phyloP scores from a whole-genome alignment of 441 rosid genomes.

The Croton setiger region DNA sequence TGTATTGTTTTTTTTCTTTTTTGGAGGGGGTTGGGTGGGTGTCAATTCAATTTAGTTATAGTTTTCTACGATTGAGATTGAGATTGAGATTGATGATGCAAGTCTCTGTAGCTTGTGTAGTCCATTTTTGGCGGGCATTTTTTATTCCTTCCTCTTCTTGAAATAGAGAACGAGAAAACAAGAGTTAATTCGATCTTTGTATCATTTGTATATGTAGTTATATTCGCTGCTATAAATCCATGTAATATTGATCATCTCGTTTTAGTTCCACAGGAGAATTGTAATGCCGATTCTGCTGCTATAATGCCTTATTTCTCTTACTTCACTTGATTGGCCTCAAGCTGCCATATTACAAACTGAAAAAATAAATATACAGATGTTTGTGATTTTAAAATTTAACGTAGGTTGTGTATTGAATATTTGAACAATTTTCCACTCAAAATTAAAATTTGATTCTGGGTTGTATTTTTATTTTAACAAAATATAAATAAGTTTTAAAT shows the following conservation, averaged over 20 bases:
- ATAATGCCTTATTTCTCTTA: no score
- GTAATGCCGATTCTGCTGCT: no score
- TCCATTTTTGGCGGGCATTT: constrained; percentile 28
- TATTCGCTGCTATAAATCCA: background rate
- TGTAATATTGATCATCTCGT: background rate
- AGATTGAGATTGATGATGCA: constrained; percentile 29
- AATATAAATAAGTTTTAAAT: no score
- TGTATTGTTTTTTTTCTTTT: constrained; percentile 5
- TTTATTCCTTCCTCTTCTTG: background rate
- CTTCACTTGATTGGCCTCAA: no score
- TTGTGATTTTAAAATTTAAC: no score
- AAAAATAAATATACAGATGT: no score
- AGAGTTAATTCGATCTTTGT: constrained; percentile 21
- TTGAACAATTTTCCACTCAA: no score
- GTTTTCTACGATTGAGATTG: constrained; percentile 29
- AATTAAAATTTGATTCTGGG: no score
- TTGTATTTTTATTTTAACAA: no score
- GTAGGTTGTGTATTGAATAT: no score
- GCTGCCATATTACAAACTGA: no score
- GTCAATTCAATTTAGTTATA: constrained; percentile 17
- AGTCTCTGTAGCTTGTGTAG: constrained; percentile 26
- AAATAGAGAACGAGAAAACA: constrained; percentile 20
- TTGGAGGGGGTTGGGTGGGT: no score
- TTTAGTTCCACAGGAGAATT: background rate
- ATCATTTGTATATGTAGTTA: constrained; percentile 17